Evolutionary conservation across 257 asterid species (phyloP).

Genomic region (Solanum medicagineum): DNA sequence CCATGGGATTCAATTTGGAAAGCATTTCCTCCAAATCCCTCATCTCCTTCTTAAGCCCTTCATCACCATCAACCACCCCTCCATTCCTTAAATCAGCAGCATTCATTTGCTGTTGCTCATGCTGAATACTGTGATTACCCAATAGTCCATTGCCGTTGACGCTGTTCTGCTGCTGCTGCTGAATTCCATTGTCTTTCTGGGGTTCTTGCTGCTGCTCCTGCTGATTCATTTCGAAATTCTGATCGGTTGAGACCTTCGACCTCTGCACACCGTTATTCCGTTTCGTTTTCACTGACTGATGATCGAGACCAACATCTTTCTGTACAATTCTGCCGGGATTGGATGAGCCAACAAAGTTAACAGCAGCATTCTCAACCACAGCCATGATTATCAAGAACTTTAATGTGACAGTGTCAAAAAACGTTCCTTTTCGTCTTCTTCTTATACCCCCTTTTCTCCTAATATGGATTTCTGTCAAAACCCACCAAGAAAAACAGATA

Average conservation of each 20-base stretch:
- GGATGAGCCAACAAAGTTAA: neutral
- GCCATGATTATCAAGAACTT: slow-evolving; percentile 5
- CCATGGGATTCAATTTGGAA: slow-evolving; percentile 58
- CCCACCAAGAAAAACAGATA: neutral
- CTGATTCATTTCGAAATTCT: neutral
- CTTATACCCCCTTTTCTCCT: neutral
- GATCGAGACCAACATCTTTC: neutral
- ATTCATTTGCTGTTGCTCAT: neutral
- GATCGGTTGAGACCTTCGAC: neutral
- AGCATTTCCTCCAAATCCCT: slow-evolving; percentile 48
- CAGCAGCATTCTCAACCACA: slow-evolving; percentile 7
- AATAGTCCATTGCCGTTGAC: neutral
- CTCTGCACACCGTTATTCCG: neutral
- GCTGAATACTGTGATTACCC: neutral
- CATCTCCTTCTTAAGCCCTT: slow-evolving; percentile 35
- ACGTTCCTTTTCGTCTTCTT: neutral
- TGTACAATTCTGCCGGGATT: neutral
- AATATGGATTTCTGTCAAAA: neutral
- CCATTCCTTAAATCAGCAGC: neutral
- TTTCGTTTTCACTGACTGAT: neutral
- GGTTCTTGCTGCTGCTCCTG: neutral
- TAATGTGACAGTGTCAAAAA: neutral
- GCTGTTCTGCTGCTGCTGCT: neutral
- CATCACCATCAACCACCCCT: slow-evolving; percentile 1
- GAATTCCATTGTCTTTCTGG: neutral